Evolutionary conservation across 768 basidiomycete species (phyloP).

Genomic region (Botryobasidium botryosum): DNA sequence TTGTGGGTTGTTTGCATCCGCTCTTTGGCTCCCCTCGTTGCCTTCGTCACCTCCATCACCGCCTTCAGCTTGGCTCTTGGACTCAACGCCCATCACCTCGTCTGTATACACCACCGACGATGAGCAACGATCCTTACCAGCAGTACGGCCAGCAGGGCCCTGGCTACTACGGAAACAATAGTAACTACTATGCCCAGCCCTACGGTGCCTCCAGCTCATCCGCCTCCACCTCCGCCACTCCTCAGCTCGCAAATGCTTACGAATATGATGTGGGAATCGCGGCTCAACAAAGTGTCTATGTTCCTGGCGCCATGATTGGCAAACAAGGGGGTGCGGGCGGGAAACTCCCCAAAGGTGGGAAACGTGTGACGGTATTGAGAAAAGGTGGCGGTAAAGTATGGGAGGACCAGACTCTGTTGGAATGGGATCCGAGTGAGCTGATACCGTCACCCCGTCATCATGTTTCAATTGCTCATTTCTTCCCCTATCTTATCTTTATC

Average conservation of each 20-base stretch:
- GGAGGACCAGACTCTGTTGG: slow-evolving; percentile 94
- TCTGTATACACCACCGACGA: too few relatives aligned
- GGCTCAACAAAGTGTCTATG: slow-evolving; percentile 83
- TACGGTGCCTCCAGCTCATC: slow-evolving; percentile 1
- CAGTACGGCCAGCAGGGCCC: slow-evolving; percentile 57
- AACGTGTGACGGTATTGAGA: slow-evolving; percentile 81
- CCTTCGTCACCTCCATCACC: too few relatives aligned
- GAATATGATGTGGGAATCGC: slow-evolving; percentile 85
- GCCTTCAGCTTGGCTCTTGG: too few relatives aligned
- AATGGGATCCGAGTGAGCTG: slow-evolving; percentile 88
- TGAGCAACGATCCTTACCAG: slow-evolving; percentile 61
- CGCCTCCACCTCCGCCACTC: slow-evolving; percentile 27
- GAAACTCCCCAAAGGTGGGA: slow-evolving; percentile 76
- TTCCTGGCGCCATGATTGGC: slow-evolving; percentile 80
- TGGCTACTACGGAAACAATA: slow-evolving; percentile 36
- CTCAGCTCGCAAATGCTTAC: slow-evolving; percentile 78
- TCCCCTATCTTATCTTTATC: slow-evolving; percentile 10
- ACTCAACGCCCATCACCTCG: too few relatives aligned
- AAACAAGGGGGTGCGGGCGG: slow-evolving; percentile 75
- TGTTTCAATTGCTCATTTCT: neutral
- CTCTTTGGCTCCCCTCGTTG: too few relatives aligned
- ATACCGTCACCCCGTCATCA: neutral
- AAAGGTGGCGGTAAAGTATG: slow-evolving; percentile 95
- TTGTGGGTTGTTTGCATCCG: too few relatives aligned
- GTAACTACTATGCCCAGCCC: neutral